Evolutionary conservation across 768 basidiomycete genomes (phyloP).

Genomic region (Leccinum broughii): DNA sequence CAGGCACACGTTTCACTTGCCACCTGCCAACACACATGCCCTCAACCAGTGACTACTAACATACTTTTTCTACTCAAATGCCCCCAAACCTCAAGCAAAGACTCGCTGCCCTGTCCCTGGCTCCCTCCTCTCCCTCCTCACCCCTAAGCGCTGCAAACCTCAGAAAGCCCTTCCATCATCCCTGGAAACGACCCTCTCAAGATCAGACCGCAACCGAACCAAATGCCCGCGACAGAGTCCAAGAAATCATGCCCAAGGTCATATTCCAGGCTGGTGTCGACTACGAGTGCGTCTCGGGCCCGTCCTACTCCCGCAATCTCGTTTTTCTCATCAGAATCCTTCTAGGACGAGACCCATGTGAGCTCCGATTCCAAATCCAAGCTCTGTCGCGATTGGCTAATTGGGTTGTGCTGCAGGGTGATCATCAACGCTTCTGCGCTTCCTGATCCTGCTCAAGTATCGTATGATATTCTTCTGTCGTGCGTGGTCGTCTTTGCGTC

Average conservation of each 20-base stretch:
- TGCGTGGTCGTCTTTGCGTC: slow-evolving; percentile 40
- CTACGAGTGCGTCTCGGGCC: slow-evolving; percentile 63
- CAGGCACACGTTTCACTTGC: not conserved
- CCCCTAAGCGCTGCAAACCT: slow-evolving; percentile 24
- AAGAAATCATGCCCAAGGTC: slow-evolving; percentile 66
- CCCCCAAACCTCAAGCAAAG: slow-evolving; percentile 61
- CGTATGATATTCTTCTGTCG: slow-evolving; percentile 76
- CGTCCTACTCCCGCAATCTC: slow-evolving; percentile 2
- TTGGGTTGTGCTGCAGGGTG: slow-evolving; percentile 53
- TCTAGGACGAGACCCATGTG: slow-evolving; percentile 84
- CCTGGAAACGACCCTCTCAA: slow-evolving; percentile 49
- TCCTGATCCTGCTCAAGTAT: slow-evolving; percentile 74
- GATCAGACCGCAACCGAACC: slow-evolving; percentile 27
- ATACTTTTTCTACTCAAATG: slow-evolving; percentile 15
- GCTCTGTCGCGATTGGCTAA: slow-evolving; percentile 2
- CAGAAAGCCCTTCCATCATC: slow-evolving; percentile 48
- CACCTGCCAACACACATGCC: slow-evolving; percentile 15
- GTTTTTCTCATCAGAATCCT: slow-evolving; percentile 17
- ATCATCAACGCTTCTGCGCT: slow-evolving; percentile 80
- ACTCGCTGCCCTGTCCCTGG: slow-evolving; percentile 60
- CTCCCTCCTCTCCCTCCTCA: slow-evolving; percentile 50
- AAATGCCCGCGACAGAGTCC: slow-evolving; percentile 45
- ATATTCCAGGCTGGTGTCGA: slow-evolving; percentile 91
- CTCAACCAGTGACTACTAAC: not conserved
- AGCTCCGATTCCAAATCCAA: slow-evolving; percentile 27